These are phyloP conservation scores for Yamadazyma sp. DNA, from an alignment of 1,139 yeast genomes.

Conservation along the genomic window DNA sequence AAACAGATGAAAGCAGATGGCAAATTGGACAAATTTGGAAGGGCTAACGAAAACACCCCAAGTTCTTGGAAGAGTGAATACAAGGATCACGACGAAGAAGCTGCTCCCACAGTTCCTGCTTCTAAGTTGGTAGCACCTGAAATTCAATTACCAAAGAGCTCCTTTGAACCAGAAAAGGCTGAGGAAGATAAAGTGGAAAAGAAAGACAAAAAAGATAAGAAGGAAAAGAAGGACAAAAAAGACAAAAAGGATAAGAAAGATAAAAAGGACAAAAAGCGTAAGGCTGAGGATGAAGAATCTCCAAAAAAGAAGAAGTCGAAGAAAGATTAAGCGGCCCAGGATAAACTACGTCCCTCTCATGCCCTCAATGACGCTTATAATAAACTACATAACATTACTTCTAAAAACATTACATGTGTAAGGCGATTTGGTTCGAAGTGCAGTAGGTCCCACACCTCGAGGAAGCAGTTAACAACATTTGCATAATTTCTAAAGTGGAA, in stretches of 20 bases:
- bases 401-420: neutral
- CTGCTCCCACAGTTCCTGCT: slow-evolving; percentile 53
- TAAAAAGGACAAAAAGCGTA: slow-evolving; percentile 44
- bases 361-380: neutral
- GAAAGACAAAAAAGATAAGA: slow-evolving; percentile 65
- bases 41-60: slow-evolving; percentile 92
- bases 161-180: slow-evolving; percentile 32
- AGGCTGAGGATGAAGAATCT: slow-evolving; percentile 60
- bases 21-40: slow-evolving; percentile 92
- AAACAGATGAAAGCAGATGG: slow-evolving; percentile 97
- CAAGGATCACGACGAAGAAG: slow-evolving; percentile 74
- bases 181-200: slow-evolving; percentile 44
- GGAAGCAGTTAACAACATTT: neutral
- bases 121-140: slow-evolving; percentile 49
- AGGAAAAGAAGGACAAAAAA: slow-evolving; percentile 62
- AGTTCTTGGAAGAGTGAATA: slow-evolving; percentile 87
- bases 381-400: neutral
- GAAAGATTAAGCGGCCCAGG: slow-evolving; percentile 18
- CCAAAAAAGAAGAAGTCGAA: slow-evolving; percentile 46
- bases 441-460: neutral
- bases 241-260: slow-evolving; percentile 51
- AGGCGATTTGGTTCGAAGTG: neutral
- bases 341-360: neutral
- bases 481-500: slow-evolving; percentile 1
- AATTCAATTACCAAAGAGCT: slow-evolving; percentile 53